Base-by-base conservation (phyloP, 73 alveolate species). In the Stentor coeruleus region DNA sequence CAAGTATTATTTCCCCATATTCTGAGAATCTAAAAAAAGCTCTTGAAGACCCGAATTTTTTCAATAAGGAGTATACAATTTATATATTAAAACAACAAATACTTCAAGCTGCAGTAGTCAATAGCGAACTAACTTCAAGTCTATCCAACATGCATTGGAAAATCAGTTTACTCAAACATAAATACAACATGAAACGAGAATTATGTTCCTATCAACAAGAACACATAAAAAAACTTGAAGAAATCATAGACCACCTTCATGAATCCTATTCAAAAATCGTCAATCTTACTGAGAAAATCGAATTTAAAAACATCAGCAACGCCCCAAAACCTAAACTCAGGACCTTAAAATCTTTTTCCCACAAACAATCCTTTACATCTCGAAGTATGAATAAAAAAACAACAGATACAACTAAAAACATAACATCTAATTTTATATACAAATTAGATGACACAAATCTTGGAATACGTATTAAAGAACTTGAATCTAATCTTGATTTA, bases 161-260 rank as follows among this genome's bases (percentile, higher is more conserved):
- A 66, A 20, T 66, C n/a, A 31, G 37, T 11, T 33, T 66, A 26
- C 11, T 66, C 15, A 66, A 66, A 2, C 79, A 66, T 31, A 66
- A 66, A 40, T 66, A 66, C 37, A 15, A 33, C n/a, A 31, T 66
- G 14, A 66, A 66, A 31, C n/a, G 79, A 15, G 37, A 66, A 14
- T 66, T 66, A 33, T 66, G 79, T 31, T 11, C n/a, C 20, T 15
- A 66, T 31, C 79, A 66, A 31, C 79, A 66, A 33, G 79, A 66
- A 2, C 79, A 66, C 11, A 66, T 66, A 14, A 66, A 33, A 2
- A 31, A 2, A 20, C 79, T 66, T 66, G 79, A 66, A 66, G 79
- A 66, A 66, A 66, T 66, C 40, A 66, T 66, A 28, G 79, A 66
- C 37, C 37, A 66, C 2, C 79, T 66, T 66, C 79, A 66, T 66